Evolutionary conservation across 108 stramenopile species (phyloP), one percentile per base, ranked within the genome.

Genomic region (Skeletonema potamos): DNA sequence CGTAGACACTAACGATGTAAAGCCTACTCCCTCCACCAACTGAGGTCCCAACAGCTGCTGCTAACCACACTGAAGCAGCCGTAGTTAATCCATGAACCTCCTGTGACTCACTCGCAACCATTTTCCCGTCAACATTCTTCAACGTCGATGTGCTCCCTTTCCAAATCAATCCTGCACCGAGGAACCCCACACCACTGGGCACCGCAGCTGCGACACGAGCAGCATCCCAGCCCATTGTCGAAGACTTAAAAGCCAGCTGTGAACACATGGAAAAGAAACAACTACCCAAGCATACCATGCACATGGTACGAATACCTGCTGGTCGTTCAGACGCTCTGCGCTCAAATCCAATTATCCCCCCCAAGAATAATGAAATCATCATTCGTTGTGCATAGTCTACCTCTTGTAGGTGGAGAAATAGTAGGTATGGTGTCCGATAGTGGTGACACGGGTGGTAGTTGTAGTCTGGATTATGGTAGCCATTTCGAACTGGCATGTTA

Each of bases 271-370:
- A 92, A 60, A 97, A 97, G 17, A 95, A 72, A 56, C 91, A 92
- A 3, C 88, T 82, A 28, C 93, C 97, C 15, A 97, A 71, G 1
- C 88, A 82, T 22, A 97, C 97, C 54, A 93, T 58, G 13, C 75
- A 59, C 95, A 97, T 97, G 46, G 95, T 96, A 24, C 95, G 86
- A 3, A 96, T 91, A 1, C 97, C 97, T 7, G 97, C 97, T 5
- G 96, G 94, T 18, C 95, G 74, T 70, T 97, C 93, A 8, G 85
- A 84, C n/a, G 86, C 81, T 41, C 94, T 76, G 1, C 96, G 66
- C 77, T 97, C 95, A 85, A 86, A 94, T 1, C 93, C 93, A 62
- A 94, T 90, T 0, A 89, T 43, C 2, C 84, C 86, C 1, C 92
- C 93, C 54, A 91, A 63, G 6, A 89, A 17, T 29, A 41, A 46